Conservation (phyloP, 83 land plant species). For the Picea mariana region DNA sequence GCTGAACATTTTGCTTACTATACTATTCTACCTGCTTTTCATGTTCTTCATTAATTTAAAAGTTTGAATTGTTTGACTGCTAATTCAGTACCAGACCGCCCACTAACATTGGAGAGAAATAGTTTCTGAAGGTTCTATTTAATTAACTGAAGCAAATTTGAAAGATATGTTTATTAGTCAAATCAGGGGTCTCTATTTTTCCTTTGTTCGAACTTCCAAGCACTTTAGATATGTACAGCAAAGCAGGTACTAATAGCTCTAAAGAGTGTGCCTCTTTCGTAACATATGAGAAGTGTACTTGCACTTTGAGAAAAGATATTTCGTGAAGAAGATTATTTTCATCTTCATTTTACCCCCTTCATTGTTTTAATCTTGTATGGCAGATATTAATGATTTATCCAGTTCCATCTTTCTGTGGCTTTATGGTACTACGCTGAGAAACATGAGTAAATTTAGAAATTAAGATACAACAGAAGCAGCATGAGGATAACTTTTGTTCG, state of each 20-base stretch:
- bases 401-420: neutral
- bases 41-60: no score
- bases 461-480: neutral
- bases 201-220: neutral
- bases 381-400: neutral
- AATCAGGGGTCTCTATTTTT: neutral
- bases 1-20: neutral
- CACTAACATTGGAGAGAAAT: neutral
- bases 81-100: neutral
- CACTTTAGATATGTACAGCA: neutral
- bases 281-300: neutral
- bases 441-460: neutral
- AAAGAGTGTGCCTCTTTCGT: neutral
- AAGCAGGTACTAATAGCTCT: no score
- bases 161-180: neutral
- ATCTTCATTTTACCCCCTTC: neutral
- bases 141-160: neutral
- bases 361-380: neutral
- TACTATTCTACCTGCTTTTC: neutral
- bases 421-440: neutral
- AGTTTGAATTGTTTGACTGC: neutral
- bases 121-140: neutral
- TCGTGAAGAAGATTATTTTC: neutral
- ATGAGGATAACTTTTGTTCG: neutral
- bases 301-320: neutral